phyloP scores from a whole-genome alignment of 768 basidiomycete species.

The Psilocybe sp. region DNA sequence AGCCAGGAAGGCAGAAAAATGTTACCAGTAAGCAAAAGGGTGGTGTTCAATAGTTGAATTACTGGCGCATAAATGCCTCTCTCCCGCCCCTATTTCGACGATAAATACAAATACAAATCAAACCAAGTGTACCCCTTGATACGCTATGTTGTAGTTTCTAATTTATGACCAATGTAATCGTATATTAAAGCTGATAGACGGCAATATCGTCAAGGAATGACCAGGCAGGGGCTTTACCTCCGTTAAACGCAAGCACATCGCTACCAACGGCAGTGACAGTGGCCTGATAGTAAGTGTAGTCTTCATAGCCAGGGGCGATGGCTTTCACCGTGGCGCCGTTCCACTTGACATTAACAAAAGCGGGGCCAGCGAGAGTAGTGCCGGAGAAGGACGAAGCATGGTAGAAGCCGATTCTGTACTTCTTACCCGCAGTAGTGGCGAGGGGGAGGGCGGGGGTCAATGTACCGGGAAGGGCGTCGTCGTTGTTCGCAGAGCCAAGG shows the following conservation, averaged over 20 bases:
- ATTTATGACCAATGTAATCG: too few relatives aligned
- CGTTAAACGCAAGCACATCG: slow-evolving; percentile 34
- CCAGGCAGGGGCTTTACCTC: slow-evolving; percentile 43
- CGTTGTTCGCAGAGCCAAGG: slow-evolving; percentile 35
- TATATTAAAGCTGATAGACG: slow-evolving; percentile 11
- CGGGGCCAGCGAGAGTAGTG: slow-evolving; percentile 20
- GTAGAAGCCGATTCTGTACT: slow-evolving; percentile 39
- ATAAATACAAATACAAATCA: too few relatives aligned
- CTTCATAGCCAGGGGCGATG: slow-evolving; percentile 28
- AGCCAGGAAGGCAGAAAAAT: too few relatives aligned
- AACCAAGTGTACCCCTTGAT: too few relatives aligned
- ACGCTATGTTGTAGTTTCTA: too few relatives aligned
- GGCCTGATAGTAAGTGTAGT: slow-evolving; percentile 33
- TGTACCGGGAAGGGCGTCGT: slow-evolving; percentile 33
- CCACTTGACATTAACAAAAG: slow-evolving; percentile 39
- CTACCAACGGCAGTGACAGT: slow-evolving; percentile 28
- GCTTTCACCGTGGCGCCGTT: slow-evolving; percentile 32
- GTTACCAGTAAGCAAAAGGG: too few relatives aligned
- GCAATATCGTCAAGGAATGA: slow-evolving; percentile 42
- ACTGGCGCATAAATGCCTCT: too few relatives aligned
- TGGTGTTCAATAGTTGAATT: too few relatives aligned
- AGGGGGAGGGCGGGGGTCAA: slow-evolving; percentile 27
- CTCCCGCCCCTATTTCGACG: too few relatives aligned
- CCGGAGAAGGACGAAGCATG: slow-evolving; percentile 33
- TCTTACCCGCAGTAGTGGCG: slow-evolving; percentile 27